Evolutionary conservation across 2,329 filamentous ascomycete species (phyloP), one percentile per base, ranked within the genome.

Genomic region (Penicillium crustosum): DNA sequence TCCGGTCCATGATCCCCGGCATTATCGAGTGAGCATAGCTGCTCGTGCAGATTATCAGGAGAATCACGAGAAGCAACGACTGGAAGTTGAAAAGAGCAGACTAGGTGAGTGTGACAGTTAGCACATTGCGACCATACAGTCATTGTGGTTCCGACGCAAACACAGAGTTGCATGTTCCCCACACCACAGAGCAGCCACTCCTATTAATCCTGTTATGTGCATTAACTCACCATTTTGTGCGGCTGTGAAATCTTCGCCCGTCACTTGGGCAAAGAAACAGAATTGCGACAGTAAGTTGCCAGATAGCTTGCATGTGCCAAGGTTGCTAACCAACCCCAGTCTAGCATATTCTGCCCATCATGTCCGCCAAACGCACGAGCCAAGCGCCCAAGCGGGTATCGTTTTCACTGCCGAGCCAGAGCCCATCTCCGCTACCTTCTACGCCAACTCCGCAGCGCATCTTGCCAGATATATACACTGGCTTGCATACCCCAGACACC

Each of bases 31-130:
- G 94, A 56, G 92, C 85, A 78, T 99, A 97, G 61, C 94, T 87
- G 77, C 90, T 93, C 57, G 94, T 97, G 84, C 94, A 99, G 73
- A 97, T 95, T 67, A 95, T 86, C 67, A 99, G 89, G 51, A 99
- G 87, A 70, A 99, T 87, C 66, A 97, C 93, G 69, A 97, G 86
- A 68, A 99, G 86, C 67, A 97, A 89, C 58, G 92, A 96, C 78
- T 97, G 92, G 82, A 99, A 97, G 80, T 97, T 97, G 87, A 99
- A 97, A 71, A 99, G 89, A 55, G 94, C 94, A 59, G 94, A 90
- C 94, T 97, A 70, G 50, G 38, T 42, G 23, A 48, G 47, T 53
- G 6, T 35, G 27, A 27, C 12, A 38, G 60, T 66, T 51, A 66
- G 60, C 51, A 38, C 59, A 58, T 61, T 51, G 53, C 49, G 9